Evolutionary conservation across 495 filamentous ascomycete species (phyloP).

Genomic region (Staphylotrichum tortipilum): DNA sequence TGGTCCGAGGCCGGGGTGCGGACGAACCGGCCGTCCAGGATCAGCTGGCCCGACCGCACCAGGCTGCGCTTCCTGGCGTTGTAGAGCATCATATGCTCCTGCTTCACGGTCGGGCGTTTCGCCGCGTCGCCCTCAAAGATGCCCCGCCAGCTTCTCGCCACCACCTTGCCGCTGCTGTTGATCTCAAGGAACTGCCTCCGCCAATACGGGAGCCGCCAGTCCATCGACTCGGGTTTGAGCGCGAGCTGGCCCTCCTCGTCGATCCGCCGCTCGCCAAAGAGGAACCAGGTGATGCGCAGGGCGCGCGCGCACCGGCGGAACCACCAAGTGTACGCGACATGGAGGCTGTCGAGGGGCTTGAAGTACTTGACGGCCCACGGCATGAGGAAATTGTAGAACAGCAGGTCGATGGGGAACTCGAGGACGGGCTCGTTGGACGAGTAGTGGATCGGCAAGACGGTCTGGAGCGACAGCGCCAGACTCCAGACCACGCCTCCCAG

Average conservation of each 20-base stretch:
- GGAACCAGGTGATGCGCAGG: conserved; percentile 79
- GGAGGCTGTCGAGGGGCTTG: conserved; percentile 74
- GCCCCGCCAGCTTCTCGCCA: conserved; percentile 34
- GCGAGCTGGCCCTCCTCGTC: conserved; percentile 70
- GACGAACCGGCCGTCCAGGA: conserved; percentile 74
- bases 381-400: conserved; percentile 95
- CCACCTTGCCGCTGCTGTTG: conserved; percentile 22
- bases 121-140: conserved; percentile 29
- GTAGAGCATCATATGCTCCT: conserved; percentile 17
- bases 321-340: conserved; percentile 90
- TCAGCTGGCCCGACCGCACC: conserved; percentile 36
- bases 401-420: conserved; percentile 87
- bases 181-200: conserved; percentile 30
- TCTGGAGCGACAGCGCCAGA: conserved; percentile 54
- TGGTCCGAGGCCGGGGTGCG: conserved; percentile 86
- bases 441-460: conserved; percentile 84
- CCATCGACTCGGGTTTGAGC: conserved; percentile 19
- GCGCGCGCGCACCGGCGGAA: conserved; percentile 77
- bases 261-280: conserved; percentile 70
- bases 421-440: conserved; percentile 81
- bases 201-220: conserved; percentile 23
- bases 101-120: conserved; percentile 22
- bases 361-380: conserved; percentile 73
- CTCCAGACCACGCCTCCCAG: conserved; percentile 94
- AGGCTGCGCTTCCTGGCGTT: conserved; percentile 26